Base-by-base conservation (phyloP, 192 early-diverging fungal genomes). In the Rhizoclosmatium sp. region DNA sequence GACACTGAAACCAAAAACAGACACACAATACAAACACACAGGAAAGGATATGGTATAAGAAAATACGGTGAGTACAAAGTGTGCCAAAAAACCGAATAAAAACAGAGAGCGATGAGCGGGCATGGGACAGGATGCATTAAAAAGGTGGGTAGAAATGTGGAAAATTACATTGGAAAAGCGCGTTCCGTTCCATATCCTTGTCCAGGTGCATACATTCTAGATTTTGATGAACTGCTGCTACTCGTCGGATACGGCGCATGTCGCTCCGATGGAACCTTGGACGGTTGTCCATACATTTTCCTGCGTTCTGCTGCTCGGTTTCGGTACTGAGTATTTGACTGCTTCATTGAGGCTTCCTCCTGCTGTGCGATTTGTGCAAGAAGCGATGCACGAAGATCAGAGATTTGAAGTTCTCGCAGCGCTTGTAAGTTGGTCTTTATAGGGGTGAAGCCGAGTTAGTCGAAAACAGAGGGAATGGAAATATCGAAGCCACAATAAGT, bases 251-350 rank as follows among this genome's bases (percentile, higher is more conserved):
- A 54, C 47, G 71, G 71, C 19, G n/a, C 71, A 16, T 59, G 41
- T 19, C 16, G 23, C 14, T 14, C 14, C 31, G 31, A 31, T 31
- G 31, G 31, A 31, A 31, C 3, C 21, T n/a, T 82, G 64, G 88
- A 85, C 0, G 91, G 89, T 56, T 91, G 89, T 7, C 87, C 87
- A 76, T 85, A 89, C 60, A 87, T 88, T 61, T 87, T 83, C 51
- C 91, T 80, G 46, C 91, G 81, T 75, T 91, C 88, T 42, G 91
- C 91, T 42, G 91, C 91, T 42, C 91, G 86, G 76, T 92, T 89
- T 39, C 89, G 79, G 71, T 91, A 92, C 1, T 45, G 62, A 12
- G 19, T 19, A 21, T 39, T 48, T 16, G 10, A 46, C 54, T 88
- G 82, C 46, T 77, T 72, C 77, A n/a, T 58, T 47, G 16, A 19